Percentiles rank a stretch among this genome's conserved stretches.
phyloP scores from a whole-genome alignment of 2,329 filamentous ascomycete species.

The Cytospora schulzeri region DNA sequence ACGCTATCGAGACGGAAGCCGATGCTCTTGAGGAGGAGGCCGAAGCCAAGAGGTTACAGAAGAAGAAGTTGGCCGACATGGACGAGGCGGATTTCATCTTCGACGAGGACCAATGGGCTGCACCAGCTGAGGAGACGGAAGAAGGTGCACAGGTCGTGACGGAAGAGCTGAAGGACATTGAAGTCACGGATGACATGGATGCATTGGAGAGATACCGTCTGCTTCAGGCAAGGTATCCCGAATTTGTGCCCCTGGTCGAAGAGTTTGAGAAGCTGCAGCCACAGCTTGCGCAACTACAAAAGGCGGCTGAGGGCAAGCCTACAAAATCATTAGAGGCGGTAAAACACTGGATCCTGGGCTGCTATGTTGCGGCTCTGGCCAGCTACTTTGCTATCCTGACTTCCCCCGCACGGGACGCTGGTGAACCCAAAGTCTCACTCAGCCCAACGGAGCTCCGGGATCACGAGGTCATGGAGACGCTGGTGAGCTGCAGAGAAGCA shows the following conservation, averaged over 20 bases:
- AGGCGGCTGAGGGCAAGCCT: constrained; percentile 55
- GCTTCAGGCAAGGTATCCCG: constrained; percentile 81
- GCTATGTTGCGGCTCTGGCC: constrained; percentile 82
- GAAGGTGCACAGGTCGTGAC: constrained; percentile 68
- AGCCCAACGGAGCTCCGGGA: constrained; percentile 80
- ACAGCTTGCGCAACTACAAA: constrained; percentile 59
- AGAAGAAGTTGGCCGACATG: constrained; percentile 89
- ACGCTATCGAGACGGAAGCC: constrained; percentile 65
- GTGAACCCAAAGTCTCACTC: constrained; percentile 59
- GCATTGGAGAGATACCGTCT: constrained; percentile 74
- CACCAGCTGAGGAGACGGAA: constrained; percentile 53
- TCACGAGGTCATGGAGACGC: constrained; percentile 85
- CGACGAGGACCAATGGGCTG: constrained; percentile 84
- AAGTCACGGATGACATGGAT: constrained; percentile 79
- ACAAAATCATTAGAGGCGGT: constrained; percentile 61
- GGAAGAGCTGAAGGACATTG: constrained; percentile 81
- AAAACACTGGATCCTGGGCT: constrained; percentile 79
- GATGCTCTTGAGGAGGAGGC: constrained; percentile 86
- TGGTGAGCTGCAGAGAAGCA: constrained; percentile 76
- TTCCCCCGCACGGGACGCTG: constrained; percentile 67
- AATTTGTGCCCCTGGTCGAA: constrained; percentile 82
- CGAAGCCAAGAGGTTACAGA: constrained; percentile 84
- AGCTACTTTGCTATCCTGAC: constrained; percentile 97
- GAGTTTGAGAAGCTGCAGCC: constrained; percentile 78
- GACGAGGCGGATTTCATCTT: constrained; percentile 91